A percentile compares a stretch with the other conserved stretches of the same genome.
Conservation (phyloP, 2,329 filamentous ascomycete genomes). For the Cercospora berteroae region DNA sequence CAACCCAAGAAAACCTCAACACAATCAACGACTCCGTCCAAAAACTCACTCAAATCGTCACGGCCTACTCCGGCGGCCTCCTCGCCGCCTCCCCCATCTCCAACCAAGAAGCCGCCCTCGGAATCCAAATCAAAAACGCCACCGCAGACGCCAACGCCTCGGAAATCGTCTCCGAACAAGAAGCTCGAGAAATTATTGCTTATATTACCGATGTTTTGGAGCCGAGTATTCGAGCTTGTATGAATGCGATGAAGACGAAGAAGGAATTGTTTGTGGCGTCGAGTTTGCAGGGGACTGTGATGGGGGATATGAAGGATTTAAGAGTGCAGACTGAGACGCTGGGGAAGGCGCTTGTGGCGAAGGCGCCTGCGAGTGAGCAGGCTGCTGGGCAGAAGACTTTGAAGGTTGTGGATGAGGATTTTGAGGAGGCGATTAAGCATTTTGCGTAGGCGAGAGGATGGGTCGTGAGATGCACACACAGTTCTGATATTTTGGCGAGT, state of each 20-base stretch:
- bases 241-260: constrained; percentile 22
- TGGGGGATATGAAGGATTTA: constrained; percentile 25
- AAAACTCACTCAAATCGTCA: constrained; percentile 20
- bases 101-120: constrained; percentile 23
- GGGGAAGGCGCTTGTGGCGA: constrained; percentile 21
- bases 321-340: constrained; percentile 20
- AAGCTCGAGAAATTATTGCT: constrained; percentile 19
- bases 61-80: constrained; percentile 23
- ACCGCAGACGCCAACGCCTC: constrained; percentile 23
- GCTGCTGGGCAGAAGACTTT: constrained; percentile 18
- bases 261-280: constrained; percentile 20
- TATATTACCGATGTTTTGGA: constrained; percentile 24
- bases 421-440: constrained; percentile 24
- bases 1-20: constrained; percentile 24
- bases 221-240: constrained; percentile 22
- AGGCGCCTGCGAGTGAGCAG: constrained; percentile 20
- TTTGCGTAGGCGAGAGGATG: constrained; percentile 17
- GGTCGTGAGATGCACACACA: neutral
- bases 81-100: constrained; percentile 27
- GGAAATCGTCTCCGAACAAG: constrained; percentile 19
- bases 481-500: neutral
- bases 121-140: constrained; percentile 26
- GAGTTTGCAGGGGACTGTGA: constrained; percentile 21
- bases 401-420: constrained; percentile 24
- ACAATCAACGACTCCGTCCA: constrained; percentile 24